Conservation (phyloP, 2,329 filamentous ascomycete species). For the Fusarium secorum region DNA sequence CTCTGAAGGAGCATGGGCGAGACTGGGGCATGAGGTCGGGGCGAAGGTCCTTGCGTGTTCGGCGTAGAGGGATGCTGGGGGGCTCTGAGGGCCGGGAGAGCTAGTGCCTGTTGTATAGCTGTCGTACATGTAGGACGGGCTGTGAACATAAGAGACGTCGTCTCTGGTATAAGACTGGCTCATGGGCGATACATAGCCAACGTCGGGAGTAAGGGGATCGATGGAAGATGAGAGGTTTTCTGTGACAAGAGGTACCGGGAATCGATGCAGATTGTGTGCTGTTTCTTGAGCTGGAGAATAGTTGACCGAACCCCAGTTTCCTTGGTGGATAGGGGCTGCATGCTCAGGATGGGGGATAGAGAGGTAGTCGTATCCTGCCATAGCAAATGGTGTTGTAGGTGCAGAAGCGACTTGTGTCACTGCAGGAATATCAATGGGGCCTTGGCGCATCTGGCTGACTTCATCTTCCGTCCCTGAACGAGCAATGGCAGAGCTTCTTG, state of each 20-base stretch:
- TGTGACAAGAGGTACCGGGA: constrained; percentile 56
- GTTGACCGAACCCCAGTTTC: constrained; percentile 56
- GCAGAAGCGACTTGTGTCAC: constrained; percentile 51
- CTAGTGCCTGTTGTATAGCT: constrained; percentile 59
- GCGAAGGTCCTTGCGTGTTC: constrained; percentile 58
- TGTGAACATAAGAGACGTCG: constrained; percentile 64
- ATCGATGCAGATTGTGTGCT: constrained; percentile 54
- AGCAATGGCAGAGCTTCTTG: constrained; percentile 53
- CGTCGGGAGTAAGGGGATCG: constrained; percentile 65
- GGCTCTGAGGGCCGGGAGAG: constrained; percentile 64
- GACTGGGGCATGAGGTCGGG: constrained; percentile 67
- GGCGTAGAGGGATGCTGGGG: constrained; percentile 62
- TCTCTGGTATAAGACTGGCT: constrained; percentile 65
- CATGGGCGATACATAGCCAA: constrained; percentile 69
- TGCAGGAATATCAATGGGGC: constrained; percentile 49
- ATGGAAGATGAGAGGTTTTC: constrained; percentile 63
- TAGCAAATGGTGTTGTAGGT: constrained; percentile 52
- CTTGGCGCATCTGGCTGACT: constrained; percentile 42
- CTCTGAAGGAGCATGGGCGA: constrained; percentile 68
- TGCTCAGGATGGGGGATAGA: constrained; percentile 59
- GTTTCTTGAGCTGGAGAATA: constrained; percentile 54
- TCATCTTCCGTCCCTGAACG: constrained; percentile 45
- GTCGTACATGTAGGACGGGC: constrained; percentile 65
- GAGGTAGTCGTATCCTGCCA: constrained; percentile 57
- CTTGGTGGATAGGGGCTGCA: constrained; percentile 51